Evolutionary conservation across 371 early-diverging fungal genomes (phyloP), one percentile per base, ranked within the genome.

Genomic region (Globomyces sp.): DNA sequence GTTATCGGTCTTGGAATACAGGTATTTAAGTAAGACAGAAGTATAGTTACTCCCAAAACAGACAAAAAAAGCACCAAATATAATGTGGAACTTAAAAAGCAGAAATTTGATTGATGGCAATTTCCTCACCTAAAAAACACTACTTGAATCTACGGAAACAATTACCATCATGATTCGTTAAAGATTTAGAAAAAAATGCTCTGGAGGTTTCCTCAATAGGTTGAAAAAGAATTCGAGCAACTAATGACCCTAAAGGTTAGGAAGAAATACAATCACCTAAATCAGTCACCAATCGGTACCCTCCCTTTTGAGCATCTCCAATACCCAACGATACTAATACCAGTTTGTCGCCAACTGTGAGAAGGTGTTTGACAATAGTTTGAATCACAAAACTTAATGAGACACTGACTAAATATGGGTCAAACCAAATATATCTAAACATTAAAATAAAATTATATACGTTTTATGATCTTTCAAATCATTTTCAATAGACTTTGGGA

Each of bases 301-400:
- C 80, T 10, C 96, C 95, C 75, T 92, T 91, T 36, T 70, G 58
- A 58, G 86, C 87, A 0, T 67, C 66, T 9, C 76, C 71, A 1
- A 73, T 70, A 4, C 89, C 86, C 43, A 88, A 69, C 44, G 77
- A 74, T 3, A 92, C 76, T 68, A 95, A 82, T 46, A 94, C 71
- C 81, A 96, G 87, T 74, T 92, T 93, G 74, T 98, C 98, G 10
- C 96, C 98, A 75, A 95, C 94, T 1, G 97, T 96, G 57, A 98
- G 71, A 1, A 96, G 64, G 68, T 95, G 93, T 72, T 98, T 98
- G 37, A 96, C 75, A 4, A 93, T 60, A 0, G 94, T 91, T 72
- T 97, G 97, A 2, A 85, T 85, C 0, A 90, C 88, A 74, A 97
- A 88, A 0, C 90, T 87, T 42, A 81, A 74, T 1, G 92, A 87